Base-by-base conservation (phyloP, 2,329 filamentous ascomycete species). In the Trichoderma lentiforme region DNA sequence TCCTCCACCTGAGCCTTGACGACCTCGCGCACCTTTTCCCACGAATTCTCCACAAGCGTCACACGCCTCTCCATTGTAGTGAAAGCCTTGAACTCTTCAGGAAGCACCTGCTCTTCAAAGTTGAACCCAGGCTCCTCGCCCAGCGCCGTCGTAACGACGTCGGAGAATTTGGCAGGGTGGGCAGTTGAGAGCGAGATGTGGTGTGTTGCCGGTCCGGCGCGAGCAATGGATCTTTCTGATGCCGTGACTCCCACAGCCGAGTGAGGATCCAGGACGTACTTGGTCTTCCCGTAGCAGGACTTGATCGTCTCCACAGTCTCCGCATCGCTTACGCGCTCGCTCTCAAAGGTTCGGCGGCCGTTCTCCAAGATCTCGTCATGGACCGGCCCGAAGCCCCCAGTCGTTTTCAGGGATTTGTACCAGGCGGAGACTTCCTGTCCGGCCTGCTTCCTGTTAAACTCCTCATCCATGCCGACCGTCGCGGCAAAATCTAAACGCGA, bases 141-240 rank as follows among this genome's bases (percentile, higher is more conserved):
- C 73, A 98, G 84, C 0, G 95, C 94, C 63, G 92, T 76, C 76
- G 95, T 92, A 1, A 99, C 96, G 0, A 95, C 95, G 43, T 89
- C 89, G 0, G 92, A 90, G 79, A 99, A 99, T 82, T 99, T 99
- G 73, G 96, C 96, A 0, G 96, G 95, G 82, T 99, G 96, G 2
- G 96, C 96, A 2, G 96, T 99, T 1, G 95, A 93, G 3, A 99
- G 89, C 1, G 94, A 91, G 77, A 99, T 92, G 81, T 97, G 92
- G 24, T 82, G 86, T 69, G 91, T 83, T 15, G 84, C 83, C 3
- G 85, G 80, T 32, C 82, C 82, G 0, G 84, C 81, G 12, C 89
- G 85, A 56, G 84, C 79, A 39, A 93, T 86, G 3, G 93, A 94
- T 72, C 94, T 88, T 69, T 90, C 80, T 0, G 95, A 88, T 1